Evolutionary conservation across 176 grass and related monocot genomes (phyloP).

Genomic region (Carex littledalei): DNA sequence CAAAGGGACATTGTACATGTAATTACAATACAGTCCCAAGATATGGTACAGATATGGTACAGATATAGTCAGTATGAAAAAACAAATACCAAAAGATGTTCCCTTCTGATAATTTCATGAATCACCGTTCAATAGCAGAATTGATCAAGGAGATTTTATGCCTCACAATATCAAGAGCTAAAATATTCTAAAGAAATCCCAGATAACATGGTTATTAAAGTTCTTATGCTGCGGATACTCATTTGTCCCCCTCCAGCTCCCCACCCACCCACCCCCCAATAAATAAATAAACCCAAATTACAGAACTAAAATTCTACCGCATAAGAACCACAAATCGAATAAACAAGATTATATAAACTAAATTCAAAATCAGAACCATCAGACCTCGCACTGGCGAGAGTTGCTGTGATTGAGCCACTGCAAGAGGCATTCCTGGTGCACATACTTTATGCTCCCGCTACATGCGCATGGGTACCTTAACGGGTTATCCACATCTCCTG

Average conservation of each 20-base stretch:
- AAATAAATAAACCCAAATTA: no score
- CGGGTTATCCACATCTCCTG: conserved; percentile 71
- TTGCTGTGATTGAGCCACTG: conserved; percentile 99
- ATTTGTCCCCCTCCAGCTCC: not conserved
- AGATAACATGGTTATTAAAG: not conserved
- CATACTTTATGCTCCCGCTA: conserved; percentile 98
- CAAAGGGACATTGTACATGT: not conserved
- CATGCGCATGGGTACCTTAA: conserved; percentile 96
- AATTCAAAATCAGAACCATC: not conserved
- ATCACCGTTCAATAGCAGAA: not conserved
- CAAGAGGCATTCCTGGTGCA: conserved; percentile 98
- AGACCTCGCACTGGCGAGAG: conserved; percentile 98
- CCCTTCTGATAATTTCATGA: not conserved
- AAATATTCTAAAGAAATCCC: not conserved
- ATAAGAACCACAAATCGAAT: not conserved
- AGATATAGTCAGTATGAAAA: not conserved
- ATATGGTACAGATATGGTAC: not conserved
- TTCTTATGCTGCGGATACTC: not conserved
- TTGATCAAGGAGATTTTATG: not conserved
- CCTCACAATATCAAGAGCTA: not conserved
- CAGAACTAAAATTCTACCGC: not conserved
- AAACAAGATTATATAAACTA: not conserved
- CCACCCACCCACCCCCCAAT: no score
- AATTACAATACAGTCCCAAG: not conserved
- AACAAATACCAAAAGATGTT: not conserved